Evolutionary conservation across 768 basidiomycete species (phyloP), one percentile per base, ranked within the genome.

Genomic region (Boletus sp.): DNA sequence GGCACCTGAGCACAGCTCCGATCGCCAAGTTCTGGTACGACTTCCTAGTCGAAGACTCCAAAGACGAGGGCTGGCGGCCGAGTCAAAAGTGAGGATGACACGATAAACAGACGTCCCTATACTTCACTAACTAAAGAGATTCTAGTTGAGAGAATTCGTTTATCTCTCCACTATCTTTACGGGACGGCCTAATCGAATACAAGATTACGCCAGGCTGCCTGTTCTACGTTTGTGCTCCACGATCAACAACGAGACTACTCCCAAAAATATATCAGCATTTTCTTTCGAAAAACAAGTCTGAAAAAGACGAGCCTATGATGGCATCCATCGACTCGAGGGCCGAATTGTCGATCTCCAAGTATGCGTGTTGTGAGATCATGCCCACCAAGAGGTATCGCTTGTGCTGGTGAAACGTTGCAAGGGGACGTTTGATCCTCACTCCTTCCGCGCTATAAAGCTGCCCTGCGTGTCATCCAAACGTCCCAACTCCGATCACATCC

Each of bases 1-100:
- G 96, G 97, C 96, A 99, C 70, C 75, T 89, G 8, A 79, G 83
- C 4, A 99, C 96, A 0, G 87, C 81, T 1, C 87, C 87, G 0
- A 81, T 98, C 32, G 82, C 85, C 4, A 64, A 79, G 44, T 76
- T 81, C 43, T 98, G 96, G 94, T 98, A 96, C 63, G 74, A 79
- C n/a, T 95, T 96, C 62, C 68, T 95, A 30, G 65, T 88, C 7
- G 69, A 83, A 60, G 94, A 96, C 67, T 77, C 90, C 1, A 71
- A 77, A 45, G 87, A 92, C 60, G 72, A 75, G 11, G 83, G 84
- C 19, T 92, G 90, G 90, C 77, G 77, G 49, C 74, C 75, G 37
- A 69, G 71, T 40, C 74, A 68, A 60, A 61, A 47, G 69, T 72
- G 53, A 61, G 58, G 21, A 50, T n/a, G 33, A n/a, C 1, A 9